Evolutionary conservation across 2,329 filamentous ascomycete genomes (phyloP).

Genomic region (Dothideomycetes sp.): DNA sequence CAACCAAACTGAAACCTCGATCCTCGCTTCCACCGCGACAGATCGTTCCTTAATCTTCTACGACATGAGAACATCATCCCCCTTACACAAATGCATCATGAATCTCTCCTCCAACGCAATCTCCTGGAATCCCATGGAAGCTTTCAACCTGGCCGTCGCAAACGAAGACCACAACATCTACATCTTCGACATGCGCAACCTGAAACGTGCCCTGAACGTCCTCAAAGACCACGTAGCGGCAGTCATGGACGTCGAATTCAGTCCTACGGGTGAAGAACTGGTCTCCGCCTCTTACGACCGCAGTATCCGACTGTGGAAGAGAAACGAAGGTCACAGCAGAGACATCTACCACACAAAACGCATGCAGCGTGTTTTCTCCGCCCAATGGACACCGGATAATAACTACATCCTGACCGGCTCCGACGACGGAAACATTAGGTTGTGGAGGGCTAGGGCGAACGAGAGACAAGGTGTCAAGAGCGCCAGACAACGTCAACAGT

Average conservation of each 20-base stretch:
- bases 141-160: conserved; percentile 87
- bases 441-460: conserved; percentile 86
- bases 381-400: conserved; percentile 77
- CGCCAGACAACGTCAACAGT: conserved; percentile 70
- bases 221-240: conserved; percentile 83
- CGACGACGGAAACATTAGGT: conserved; percentile 82
- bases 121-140: conserved; percentile 93
- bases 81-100: conserved; percentile 71
- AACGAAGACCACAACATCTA: conserved; percentile 92
- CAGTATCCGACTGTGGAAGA: conserved; percentile 77
- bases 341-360: conserved; percentile 97
- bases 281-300: conserved; percentile 84
- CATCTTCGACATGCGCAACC: conserved; percentile 89
- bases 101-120: conserved; percentile 76
- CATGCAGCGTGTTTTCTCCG: conserved; percentile 89
- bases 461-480: conserved; percentile 77
- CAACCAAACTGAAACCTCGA: conserved; percentile 88
- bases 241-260: conserved; percentile 95
- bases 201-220: conserved; percentile 79
- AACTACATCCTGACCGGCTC: conserved; percentile 85
- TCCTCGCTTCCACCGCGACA: conserved; percentile 74
- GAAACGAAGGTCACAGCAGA: conserved; percentile 70
- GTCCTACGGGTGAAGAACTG: conserved; percentile 86
- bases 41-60: conserved; percentile 86
- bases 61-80: conserved; percentile 77